phyloP scores from a whole-genome alignment of 371 early-diverging fungal genomes.

The Apophysomyces trapeziformis region DNA sequence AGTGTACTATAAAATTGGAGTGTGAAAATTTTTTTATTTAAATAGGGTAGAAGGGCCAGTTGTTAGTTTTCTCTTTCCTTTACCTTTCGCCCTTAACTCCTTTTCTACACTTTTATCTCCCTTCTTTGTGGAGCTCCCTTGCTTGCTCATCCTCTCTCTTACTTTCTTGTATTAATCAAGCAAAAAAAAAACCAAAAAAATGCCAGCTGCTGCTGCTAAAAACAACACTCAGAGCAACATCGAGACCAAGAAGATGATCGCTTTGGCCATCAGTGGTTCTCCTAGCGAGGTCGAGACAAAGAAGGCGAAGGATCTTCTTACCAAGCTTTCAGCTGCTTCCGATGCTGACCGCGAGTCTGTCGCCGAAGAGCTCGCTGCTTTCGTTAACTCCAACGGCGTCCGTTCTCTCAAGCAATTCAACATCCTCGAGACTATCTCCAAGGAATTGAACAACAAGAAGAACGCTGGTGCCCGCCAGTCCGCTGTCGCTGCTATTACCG shows the following conservation, averaged over 20 bases:
- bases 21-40: conserved; percentile 8
- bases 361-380: conserved; percentile 58
- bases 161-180: neutral
- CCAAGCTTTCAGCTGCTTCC: conserved; percentile 57
- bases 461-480: conserved; percentile 66
- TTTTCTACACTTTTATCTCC: conserved; percentile 2
- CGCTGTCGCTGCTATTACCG: conserved; percentile 65
- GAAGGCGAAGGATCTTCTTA: conserved; percentile 44
- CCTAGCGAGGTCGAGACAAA: conserved; percentile 40
- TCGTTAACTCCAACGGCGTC: conserved; percentile 56
- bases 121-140: conserved; percentile 13
- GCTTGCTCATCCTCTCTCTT: conserved; percentile 15
- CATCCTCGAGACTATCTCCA: conserved; percentile 58
- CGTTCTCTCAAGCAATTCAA: conserved; percentile 58
- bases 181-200: conserved; percentile 6
- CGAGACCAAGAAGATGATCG: conserved; percentile 43
- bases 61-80: neutral
- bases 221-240: conserved; percentile 41
- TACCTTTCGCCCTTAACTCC: conserved; percentile 9
- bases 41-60: neutral
- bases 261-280: conserved; percentile 25
- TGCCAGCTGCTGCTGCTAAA: conserved; percentile 30
- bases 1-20: conserved; percentile 1
- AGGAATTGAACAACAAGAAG: conserved; percentile 68
- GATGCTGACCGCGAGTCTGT: conserved; percentile 60